These are phyloP conservation scores for Daucus carota DNA, from an alignment of 129 eudicot species.

Conservation along the genomic window DH1_v3.0 NC_030385.2:44764501-44765000, in stretches of 20 bases:
- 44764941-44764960: not conserved
- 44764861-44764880: not conserved
- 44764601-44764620: too few species aligned
- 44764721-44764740: too few species aligned
- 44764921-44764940: slow-evolving; percentile 3
- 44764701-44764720: too few species aligned
- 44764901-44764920: slow-evolving; percentile 1
- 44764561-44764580: not conserved
- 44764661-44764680: too few species aligned
- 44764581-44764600: not conserved
- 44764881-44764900: not conserved
- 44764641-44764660: too few species aligned
- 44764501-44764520: too few species aligned
- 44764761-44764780: not conserved
- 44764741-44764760: not conserved
- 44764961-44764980: slow-evolving; percentile 7
- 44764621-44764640: not conserved
- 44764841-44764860: not conserved
- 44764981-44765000: not conserved
- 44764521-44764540: too few species aligned
- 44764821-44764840: not conserved
- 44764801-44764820: not conserved
- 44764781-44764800: not conserved
- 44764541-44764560: not conserved
- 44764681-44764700: too few species aligned